These are phyloP conservation scores for Beauveria asiatica DNA, from an alignment of 2,329 filamentous ascomycete species.

Conservation along the genomic window DNA sequence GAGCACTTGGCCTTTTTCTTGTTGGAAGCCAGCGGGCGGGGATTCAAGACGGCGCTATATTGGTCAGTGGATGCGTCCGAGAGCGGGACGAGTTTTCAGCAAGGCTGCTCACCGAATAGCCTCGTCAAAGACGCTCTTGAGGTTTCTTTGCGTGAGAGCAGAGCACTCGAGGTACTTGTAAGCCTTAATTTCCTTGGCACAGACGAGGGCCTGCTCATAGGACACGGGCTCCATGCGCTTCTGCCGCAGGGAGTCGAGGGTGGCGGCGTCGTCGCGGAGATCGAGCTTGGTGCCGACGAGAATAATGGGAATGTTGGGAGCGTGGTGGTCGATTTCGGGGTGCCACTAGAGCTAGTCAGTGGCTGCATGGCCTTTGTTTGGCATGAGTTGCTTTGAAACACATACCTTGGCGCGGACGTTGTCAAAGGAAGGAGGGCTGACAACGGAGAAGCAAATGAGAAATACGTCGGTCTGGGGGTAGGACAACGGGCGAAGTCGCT, in stretches of 20 bases:
- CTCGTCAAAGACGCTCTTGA: slow-evolving; percentile 98
- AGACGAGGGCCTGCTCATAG: slow-evolving; percentile 81
- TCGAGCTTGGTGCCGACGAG: slow-evolving; percentile 96
- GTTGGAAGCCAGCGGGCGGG: slow-evolving; percentile 48
- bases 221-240: slow-evolving; percentile 97
- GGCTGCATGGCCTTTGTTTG: background rate
- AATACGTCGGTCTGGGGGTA: slow-evolving; percentile 99
- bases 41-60: slow-evolving; percentile 61
- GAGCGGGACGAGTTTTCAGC: slow-evolving; percentile 6
- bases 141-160: slow-evolving; percentile 86
- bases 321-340: slow-evolving; percentile 95
- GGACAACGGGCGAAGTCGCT: slow-evolving; percentile 85
- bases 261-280: slow-evolving; percentile 79
- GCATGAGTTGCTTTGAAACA: slow-evolving; percentile 17
- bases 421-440: slow-evolving; percentile 94
- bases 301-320: slow-evolving; percentile 90
- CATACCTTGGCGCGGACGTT: slow-evolving; percentile 97
- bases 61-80: slow-evolving; percentile 17
- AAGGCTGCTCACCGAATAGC: slow-evolving; percentile 72
- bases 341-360: slow-evolving; percentile 59
- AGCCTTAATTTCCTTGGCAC: slow-evolving; percentile 89
- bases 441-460: slow-evolving; percentile 96
- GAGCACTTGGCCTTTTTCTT: slow-evolving; percentile 60
- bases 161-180: slow-evolving; percentile 99
- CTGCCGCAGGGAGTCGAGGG: slow-evolving; percentile 70